These are phyloP conservation scores for Elsinoe ampelina DNA, from an alignment of 2,329 filamentous ascomycete genomes.

Conservation along the genomic window DNA sequence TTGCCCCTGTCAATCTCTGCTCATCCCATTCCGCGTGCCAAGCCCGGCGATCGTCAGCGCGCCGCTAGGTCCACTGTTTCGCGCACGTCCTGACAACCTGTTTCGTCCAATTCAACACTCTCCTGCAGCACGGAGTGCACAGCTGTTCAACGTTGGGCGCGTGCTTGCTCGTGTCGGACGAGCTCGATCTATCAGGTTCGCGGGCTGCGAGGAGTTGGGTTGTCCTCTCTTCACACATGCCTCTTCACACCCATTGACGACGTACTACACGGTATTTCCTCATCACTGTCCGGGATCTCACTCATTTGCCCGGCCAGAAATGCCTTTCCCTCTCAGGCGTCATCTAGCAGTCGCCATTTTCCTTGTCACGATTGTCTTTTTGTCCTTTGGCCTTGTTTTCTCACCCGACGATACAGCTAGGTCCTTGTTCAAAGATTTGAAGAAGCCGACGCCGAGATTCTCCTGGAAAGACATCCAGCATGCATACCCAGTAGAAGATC, in stretches of 20 bases:
- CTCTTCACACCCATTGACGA: neutral
- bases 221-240: neutral
- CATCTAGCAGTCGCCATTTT: slow-evolving; percentile 6
- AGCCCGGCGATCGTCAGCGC: too few relatives aligned
- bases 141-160: slow-evolving; percentile 2
- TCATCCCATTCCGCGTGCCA: neutral
- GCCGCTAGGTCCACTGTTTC: too few relatives aligned
- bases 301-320: slow-evolving; percentile 8
- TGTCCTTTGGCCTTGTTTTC: slow-evolving; percentile 3
- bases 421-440: slow-evolving; percentile 5
- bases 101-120: neutral
- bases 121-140: neutral
- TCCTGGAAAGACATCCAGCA: slow-evolving; percentile 25
- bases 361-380: slow-evolving; percentile 13
- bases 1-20: too few relatives aligned
- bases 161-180: slow-evolving; percentile 7
- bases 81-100: neutral
- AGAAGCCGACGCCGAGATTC: slow-evolving; percentile 17
- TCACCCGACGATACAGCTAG: neutral
- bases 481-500: slow-evolving; percentile 61
- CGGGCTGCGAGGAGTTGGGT: neutral
- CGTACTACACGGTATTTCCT: neutral
- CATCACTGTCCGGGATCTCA: neutral
- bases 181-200: neutral
- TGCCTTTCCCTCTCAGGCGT: neutral